These are phyloP conservation scores for Cercophora sp. DNA, from an alignment of 495 filamentous ascomycete species.

Conservation along the genomic window DNA sequence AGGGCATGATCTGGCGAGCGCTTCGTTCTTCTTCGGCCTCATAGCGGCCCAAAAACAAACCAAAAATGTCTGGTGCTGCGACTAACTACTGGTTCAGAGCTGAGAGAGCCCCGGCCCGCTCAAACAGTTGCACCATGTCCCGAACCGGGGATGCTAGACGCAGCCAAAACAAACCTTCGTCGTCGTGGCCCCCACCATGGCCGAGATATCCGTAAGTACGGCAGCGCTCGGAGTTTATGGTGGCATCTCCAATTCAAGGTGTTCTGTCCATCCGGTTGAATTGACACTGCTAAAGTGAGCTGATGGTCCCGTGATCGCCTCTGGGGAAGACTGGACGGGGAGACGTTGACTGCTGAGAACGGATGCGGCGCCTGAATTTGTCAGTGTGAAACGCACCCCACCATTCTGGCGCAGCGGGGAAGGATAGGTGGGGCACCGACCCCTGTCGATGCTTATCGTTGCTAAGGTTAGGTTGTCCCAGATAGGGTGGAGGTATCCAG, in stretches of 20 bases:
- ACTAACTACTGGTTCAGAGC: neutral
- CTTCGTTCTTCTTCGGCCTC: neutral
- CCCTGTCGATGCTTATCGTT: neutral
- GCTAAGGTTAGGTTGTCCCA: neutral
- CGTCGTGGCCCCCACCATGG: neutral
- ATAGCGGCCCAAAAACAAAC: neutral
- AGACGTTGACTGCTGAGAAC: neutral
- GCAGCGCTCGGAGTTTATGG: no score
- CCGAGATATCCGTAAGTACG: no score
- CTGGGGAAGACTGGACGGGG: neutral
- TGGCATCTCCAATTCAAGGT: no score
- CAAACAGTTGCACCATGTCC: no score
- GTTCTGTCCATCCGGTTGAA: no score
- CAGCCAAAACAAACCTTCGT: conserved; percentile 2
- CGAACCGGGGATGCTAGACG: conserved; percentile 2
- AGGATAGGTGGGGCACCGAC: neutral
- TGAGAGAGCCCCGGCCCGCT: no score
- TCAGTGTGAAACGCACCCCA: conserved; percentile 15
- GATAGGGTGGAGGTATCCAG: neutral
- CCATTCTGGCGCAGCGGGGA: conserved; percentile 2
- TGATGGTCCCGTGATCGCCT: neutral
- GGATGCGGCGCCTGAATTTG: conserved; percentile 7
- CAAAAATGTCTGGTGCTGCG: no score
- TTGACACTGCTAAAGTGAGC: no score
- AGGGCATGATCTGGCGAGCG: conserved; percentile 10